A percentile compares a stretch with the other conserved stretches of the same genome.
These are phyloP conservation scores for Tulasnella sp. DNA, from an alignment of 768 basidiomycete species.

Conservation along the genomic window DNA sequence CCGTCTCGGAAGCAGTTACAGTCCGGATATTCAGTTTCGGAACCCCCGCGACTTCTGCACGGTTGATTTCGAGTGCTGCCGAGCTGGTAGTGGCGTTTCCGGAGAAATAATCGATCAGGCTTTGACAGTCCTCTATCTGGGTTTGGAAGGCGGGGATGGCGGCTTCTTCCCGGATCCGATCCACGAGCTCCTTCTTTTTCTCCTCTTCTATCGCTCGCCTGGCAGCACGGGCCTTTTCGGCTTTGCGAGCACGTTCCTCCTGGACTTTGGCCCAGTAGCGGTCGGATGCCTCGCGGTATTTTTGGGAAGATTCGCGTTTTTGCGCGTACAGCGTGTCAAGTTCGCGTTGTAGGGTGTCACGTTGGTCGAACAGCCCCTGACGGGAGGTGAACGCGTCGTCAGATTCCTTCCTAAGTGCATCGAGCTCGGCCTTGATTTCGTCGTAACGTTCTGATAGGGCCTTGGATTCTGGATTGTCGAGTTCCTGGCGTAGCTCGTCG, in stretches of 20 bases:
- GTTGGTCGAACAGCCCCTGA: slow-evolving; percentile 74
- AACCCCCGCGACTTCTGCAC: slow-evolving; percentile 34
- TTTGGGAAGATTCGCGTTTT: slow-evolving; percentile 61
- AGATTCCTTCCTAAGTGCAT: slow-evolving; percentile 70
- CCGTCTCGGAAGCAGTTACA: slow-evolving; percentile 60
- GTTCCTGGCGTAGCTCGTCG: slow-evolving; percentile 69
- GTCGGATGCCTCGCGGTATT: slow-evolving; percentile 74
- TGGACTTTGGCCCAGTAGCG: slow-evolving; percentile 69
- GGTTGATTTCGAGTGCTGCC: slow-evolving; percentile 30
- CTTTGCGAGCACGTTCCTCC: slow-evolving; percentile 76
- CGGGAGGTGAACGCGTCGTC: slow-evolving; percentile 76
- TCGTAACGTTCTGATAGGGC: slow-evolving; percentile 72
- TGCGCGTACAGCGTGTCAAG: slow-evolving; percentile 57
- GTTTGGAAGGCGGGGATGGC: slow-evolving; percentile 77
- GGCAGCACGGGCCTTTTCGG: slow-evolving; percentile 62
- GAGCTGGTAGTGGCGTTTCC: slow-evolving; percentile 37
- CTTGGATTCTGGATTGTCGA: slow-evolving; percentile 84
- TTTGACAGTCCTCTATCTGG: slow-evolving; percentile 94
- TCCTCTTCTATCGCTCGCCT: slow-evolving; percentile 63
- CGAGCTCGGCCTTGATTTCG: slow-evolving; percentile 70
- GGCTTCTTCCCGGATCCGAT: slow-evolving; percentile 82
- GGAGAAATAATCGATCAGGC: slow-evolving; percentile 72
- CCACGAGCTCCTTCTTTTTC: slow-evolving; percentile 67
- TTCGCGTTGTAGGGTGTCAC: slow-evolving; percentile 56
- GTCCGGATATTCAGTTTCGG: slow-evolving; percentile 75